Evolutionary conservation across 768 basidiomycete genomes (phyloP).

Genomic region (Imleria badia): DNA sequence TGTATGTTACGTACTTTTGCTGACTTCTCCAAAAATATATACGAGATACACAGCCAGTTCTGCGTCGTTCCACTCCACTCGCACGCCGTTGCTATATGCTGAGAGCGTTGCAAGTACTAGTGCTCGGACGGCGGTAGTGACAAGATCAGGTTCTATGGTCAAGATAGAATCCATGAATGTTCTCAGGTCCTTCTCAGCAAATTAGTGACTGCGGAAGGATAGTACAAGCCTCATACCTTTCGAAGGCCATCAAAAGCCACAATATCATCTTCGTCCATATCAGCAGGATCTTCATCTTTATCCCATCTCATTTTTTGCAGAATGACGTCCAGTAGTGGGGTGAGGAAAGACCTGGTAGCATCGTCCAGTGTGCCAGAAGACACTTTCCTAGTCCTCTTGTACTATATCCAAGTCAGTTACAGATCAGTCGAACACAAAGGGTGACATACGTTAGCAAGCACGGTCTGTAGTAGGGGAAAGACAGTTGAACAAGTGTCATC

Average conservation of each 20-base stretch:
- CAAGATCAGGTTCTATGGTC: constrained; percentile 81
- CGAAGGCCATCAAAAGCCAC: constrained; percentile 82
- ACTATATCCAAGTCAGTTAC: constrained; percentile 45
- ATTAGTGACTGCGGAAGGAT: constrained; percentile 13
- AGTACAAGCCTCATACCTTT: constrained; percentile 51
- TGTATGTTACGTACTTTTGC: constrained; percentile 62
- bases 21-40: constrained; percentile 91
- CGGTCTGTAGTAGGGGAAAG: constrained; percentile 73
- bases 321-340: constrained; percentile 72
- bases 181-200: constrained; percentile 67
- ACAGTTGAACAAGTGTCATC: constrained; percentile 88
- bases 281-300: constrained; percentile 71
- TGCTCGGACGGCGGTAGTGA: constrained; percentile 71
- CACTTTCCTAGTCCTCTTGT: constrained; percentile 70
- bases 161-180: constrained; percentile 86
- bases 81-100: constrained; percentile 55
- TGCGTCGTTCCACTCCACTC: constrained; percentile 86
- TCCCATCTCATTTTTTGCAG: constrained; percentile 92
- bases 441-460: constrained; percentile 67
- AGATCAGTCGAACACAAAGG: background rate
- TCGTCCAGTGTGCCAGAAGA: constrained; percentile 63
- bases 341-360: constrained; percentile 72
- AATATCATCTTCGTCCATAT: constrained; percentile 86
- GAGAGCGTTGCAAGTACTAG: constrained; percentile 76
- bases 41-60: constrained; percentile 93